Base-by-base conservation (phyloP, 805 yeast genomes). In the Candida parachauliodes region DNA sequence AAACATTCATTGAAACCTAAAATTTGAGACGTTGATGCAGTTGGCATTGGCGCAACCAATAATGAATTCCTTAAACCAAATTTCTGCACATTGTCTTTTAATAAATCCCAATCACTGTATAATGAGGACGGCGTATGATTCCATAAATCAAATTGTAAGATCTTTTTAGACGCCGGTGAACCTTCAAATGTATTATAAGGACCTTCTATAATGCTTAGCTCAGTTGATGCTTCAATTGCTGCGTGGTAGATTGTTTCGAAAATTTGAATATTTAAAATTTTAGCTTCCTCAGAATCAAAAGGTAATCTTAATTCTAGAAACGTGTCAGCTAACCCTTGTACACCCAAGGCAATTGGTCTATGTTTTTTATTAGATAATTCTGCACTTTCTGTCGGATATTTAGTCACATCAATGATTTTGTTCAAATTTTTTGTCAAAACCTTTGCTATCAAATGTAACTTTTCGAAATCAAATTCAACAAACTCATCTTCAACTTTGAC, bases 231-330 rank as follows among this genome's bases (percentile, higher is more conserved):
- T 66, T 88, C 96, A 29, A 89, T 69, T 19, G 96, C 88, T 29
- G 84, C 98, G 59, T 91, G 98, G 62, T 91, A 91, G 29, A 91
- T 87, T 17, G 98, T 91, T 70, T 91, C 98, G 60, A 89, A 91
- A 41, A 91, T 88, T 62, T 86, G 89, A 38, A 75, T 70, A 64
- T 91, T 91, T 43, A 91, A 68, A 42, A 66, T 62, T 57, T 76
- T 77, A 11, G 98, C 96, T 52, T 77, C 83, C 22, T 70, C 65
- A 25, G 95, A 84, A 49, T 88, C 97, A 59, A 89, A 91, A 29
- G 97, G 93, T 41, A 87, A 53, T 52, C 95, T 77, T 44, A 91
- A 68, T 47, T 74, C 70, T 73, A 87, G 76, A 61, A 88, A 91
- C 1, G 82, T 72, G 60, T 91, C 98, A 20, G 98, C 96, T 38